phyloP scores from a whole-genome alignment of 495 filamentous ascomycete species.

The Wilcoxina mikolae region DNA sequence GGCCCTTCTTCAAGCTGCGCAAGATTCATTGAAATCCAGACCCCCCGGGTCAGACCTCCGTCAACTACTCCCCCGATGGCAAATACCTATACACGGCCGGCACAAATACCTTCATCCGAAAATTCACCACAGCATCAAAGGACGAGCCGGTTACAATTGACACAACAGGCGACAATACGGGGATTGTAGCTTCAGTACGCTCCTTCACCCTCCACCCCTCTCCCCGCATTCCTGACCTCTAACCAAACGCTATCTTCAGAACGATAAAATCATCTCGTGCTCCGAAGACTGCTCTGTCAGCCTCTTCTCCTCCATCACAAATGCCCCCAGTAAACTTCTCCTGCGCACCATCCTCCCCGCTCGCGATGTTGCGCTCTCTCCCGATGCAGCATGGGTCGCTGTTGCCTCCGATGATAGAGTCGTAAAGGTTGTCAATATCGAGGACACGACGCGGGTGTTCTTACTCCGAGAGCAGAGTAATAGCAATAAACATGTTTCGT shows the following conservation, averaged over 20 bases:
- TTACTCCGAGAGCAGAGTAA: slow-evolving; percentile 68
- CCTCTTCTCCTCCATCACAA: slow-evolving; percentile 64
- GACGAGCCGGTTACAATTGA: slow-evolving; percentile 85
- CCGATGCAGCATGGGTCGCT: slow-evolving; percentile 73
- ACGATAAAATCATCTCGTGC: slow-evolving; percentile 72
- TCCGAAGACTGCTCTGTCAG: slow-evolving; percentile 89
- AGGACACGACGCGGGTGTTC: slow-evolving; percentile 58
- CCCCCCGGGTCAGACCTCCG: slow-evolving; percentile 49
- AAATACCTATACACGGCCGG: slow-evolving; percentile 67
- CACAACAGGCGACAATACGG: slow-evolving; percentile 62
- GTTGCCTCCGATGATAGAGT: slow-evolving; percentile 93
- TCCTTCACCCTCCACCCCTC: neutral
- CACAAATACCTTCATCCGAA: slow-evolving; percentile 74
- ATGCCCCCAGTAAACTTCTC: slow-evolving; percentile 61
- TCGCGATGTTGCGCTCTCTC: slow-evolving; percentile 69
- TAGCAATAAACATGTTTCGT: slow-evolving; percentile 77
- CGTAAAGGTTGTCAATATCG: slow-evolving; percentile 70
- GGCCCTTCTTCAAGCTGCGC: neutral
- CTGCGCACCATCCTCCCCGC: slow-evolving; percentile 69
- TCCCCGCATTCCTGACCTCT: slow-evolving; percentile 8
- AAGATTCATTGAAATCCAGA: slow-evolving; percentile 33
- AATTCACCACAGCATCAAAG: slow-evolving; percentile 79
- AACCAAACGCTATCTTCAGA: slow-evolving; percentile 31
- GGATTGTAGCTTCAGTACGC: slow-evolving; percentile 52
- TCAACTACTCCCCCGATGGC: slow-evolving; percentile 56